Evolutionary conservation across 73 alveolate species (phyloP).

Genomic region (Tetrahymena thermophila): DNA sequence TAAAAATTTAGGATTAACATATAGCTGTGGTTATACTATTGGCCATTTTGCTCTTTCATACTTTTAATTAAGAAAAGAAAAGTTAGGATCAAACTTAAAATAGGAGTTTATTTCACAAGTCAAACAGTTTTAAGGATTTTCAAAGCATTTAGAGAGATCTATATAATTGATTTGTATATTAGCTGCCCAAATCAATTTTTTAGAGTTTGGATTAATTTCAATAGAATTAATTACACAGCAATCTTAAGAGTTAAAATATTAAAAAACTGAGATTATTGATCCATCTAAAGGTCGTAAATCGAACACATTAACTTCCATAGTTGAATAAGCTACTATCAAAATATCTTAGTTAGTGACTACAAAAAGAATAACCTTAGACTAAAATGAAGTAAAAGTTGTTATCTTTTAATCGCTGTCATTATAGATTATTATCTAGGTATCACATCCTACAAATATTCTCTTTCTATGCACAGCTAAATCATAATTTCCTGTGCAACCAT

Average conservation of each 20-base stretch:
- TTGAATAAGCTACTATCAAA: background rate
- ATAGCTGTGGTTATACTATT: background rate
- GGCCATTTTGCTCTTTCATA: background rate
- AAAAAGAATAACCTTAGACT: background rate
- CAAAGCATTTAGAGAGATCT: background rate
- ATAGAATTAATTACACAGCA: background rate
- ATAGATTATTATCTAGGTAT: background rate
- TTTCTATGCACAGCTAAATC: background rate
- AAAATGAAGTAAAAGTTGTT: background rate
- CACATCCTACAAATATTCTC: background rate
- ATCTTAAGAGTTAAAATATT: background rate
- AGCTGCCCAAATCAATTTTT: background rate
- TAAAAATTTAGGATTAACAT: background rate
- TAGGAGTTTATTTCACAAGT: background rate
- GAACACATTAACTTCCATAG: background rate
- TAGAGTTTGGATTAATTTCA: background rate
- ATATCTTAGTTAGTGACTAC: background rate
- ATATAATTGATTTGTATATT: background rate
- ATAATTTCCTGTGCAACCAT: background rate
- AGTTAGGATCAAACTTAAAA: background rate
- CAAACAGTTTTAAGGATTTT: background rate
- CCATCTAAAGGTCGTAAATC: background rate
- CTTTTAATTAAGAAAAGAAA: background rate
- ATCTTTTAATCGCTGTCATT: background rate
- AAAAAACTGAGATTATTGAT: background rate